phyloP scores from a whole-genome alignment of 2,329 filamentous ascomycete genomes.

The Colletotrichum navitas region DNA sequence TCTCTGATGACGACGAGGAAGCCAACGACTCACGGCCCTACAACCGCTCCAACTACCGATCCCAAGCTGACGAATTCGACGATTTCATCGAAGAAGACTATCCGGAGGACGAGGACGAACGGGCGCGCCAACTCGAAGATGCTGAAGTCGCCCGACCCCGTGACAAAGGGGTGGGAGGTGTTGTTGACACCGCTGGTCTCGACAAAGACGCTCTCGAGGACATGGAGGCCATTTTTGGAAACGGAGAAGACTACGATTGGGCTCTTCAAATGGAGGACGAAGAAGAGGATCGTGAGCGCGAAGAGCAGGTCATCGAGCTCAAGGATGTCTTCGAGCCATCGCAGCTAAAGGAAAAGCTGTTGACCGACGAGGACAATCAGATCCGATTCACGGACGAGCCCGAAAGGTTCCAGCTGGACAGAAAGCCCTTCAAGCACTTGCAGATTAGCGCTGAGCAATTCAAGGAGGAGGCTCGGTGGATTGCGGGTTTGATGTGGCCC shows the following conservation, averaged over 20 bases:
- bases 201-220: slow-evolving; percentile 95
- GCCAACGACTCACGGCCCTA: slow-evolving; percentile 68
- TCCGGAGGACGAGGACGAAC: slow-evolving; percentile 85
- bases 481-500: slow-evolving; percentile 88
- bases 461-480: slow-evolving; percentile 92
- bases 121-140: slow-evolving; percentile 83
- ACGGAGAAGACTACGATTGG: slow-evolving; percentile 96
- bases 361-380: slow-evolving; percentile 94
- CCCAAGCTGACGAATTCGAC: slow-evolving; percentile 83
- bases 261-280: slow-evolving; percentile 90
- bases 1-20: slow-evolving; percentile 93
- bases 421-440: slow-evolving; percentile 87
- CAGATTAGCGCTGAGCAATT: slow-evolving; percentile 87
- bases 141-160: slow-evolving; percentile 87
- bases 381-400: slow-evolving; percentile 92
- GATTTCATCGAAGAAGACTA: slow-evolving; percentile 98
- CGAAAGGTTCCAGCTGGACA: slow-evolving; percentile 92
- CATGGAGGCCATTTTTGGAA: slow-evolving; percentile 90
- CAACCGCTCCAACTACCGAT: slow-evolving; percentile 66
- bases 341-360: slow-evolving; percentile 90
- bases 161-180: slow-evolving; percentile 75
- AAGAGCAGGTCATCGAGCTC: slow-evolving; percentile 88
- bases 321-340: slow-evolving; percentile 99
- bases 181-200: slow-evolving; percentile 84
- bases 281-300: slow-evolving; percentile 81